Evolutionary conservation across 768 basidiomycete genomes (phyloP).

Genomic region (Lentinula aciculospora): DNA sequence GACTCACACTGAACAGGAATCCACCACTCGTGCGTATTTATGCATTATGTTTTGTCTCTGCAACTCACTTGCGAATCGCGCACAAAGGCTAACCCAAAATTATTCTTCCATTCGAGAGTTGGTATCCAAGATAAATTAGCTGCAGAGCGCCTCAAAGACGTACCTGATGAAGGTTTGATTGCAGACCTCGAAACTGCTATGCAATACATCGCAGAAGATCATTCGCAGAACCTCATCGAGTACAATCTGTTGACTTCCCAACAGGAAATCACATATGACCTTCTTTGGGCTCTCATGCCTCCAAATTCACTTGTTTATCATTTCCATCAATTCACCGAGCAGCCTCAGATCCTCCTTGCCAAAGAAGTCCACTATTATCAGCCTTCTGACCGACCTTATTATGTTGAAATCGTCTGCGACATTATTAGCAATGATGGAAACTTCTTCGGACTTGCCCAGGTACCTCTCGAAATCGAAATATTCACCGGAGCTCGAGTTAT

Average conservation of each 20-base stretch:
- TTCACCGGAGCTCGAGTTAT: conserved; percentile 16
- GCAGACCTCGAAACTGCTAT: conserved; percentile 15
- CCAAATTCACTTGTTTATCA: neutral
- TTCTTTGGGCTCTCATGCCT: neutral
- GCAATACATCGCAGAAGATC: conserved; percentile 13
- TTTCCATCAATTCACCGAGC: conserved; percentile 11
- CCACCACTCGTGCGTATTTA: neutral
- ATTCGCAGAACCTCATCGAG: conserved; percentile 10
- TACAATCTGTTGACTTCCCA: conserved; percentile 7
- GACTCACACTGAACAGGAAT: neutral
- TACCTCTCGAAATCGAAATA: conserved; percentile 6
- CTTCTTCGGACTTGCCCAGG: conserved; percentile 12
- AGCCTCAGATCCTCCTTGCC: conserved; percentile 9
- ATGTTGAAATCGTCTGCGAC: conserved; percentile 8
- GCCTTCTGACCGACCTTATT: neutral
- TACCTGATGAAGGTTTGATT: conserved; percentile 9
- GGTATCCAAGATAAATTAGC: conserved; percentile 10
- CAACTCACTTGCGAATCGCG: neutral
- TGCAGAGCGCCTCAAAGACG: conserved; percentile 11
- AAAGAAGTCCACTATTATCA: conserved; percentile 8
- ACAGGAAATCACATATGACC: conserved; percentile 3
- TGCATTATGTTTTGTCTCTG: too few species aligned
- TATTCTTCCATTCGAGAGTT: conserved; percentile 13
- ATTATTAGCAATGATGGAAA: conserved; percentile 14
- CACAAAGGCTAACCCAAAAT: conserved; percentile 9